phyloP scores from a whole-genome alignment of 176 grass and related monocot genomes.

The Ananas comosus region DNA sequence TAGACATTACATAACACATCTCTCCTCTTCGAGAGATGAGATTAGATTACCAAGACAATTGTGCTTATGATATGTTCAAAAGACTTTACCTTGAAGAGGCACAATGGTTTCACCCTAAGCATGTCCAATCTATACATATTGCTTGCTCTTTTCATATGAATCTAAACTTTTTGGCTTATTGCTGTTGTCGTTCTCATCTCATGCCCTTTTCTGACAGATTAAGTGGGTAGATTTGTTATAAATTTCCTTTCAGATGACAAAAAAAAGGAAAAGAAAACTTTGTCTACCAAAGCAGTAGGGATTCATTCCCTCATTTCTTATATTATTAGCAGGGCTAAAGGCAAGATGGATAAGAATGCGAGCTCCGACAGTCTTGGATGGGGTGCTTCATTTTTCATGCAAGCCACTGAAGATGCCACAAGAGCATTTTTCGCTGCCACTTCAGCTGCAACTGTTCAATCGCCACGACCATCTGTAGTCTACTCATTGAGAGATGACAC shows the following conservation, averaged over 20 bases:
- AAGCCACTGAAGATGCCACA: slow-evolving; percentile 67
- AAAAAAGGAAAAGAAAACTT: too few relatives aligned
- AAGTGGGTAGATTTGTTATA: not conserved
- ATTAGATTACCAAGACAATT: not conserved
- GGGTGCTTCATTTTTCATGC: slow-evolving; percentile 36
- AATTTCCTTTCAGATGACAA: not conserved
- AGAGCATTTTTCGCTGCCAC: slow-evolving; percentile 49
- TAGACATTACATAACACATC: not conserved
- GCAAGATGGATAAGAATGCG: slow-evolving; percentile 20
- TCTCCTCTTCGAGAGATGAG: not conserved
- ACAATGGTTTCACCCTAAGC: not conserved
- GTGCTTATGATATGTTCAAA: not conserved
- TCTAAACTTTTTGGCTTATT: not conserved
- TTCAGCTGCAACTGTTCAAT: slow-evolving; percentile 55
- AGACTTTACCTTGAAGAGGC: not conserved
- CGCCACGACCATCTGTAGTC: slow-evolving; percentile 49
- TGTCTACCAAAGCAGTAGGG: not conserved
- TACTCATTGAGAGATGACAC: slow-evolving; percentile 58
- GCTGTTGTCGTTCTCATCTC: not conserved
- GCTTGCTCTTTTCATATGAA: not conserved
- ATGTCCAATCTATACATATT: not conserved
- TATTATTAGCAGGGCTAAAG: not conserved
- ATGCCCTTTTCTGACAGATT: not conserved
- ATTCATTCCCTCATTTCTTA: not conserved
- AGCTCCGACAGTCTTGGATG: slow-evolving; percentile 22